A percentile compares a stretch with the other conserved stretches of the same genome.
phyloP scores from a whole-genome alignment of 768 basidiomycete genomes.

The Leccinum uliginosum region DNA sequence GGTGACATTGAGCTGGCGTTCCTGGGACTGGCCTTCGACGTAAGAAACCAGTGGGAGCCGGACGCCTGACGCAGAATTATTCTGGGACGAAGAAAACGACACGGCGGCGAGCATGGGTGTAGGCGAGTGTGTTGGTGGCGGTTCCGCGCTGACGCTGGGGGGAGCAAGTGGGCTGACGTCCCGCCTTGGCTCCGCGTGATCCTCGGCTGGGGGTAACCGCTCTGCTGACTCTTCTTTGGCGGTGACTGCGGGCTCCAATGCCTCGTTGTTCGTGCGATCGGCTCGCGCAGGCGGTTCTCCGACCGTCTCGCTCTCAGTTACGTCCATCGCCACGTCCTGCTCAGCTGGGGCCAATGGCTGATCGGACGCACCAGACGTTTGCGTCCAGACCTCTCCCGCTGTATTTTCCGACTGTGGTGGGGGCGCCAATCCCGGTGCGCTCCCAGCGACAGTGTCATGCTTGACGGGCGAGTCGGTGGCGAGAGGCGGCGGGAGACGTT shows the following conservation, averaged over 20 bases:
- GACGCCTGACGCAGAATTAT: background rate
- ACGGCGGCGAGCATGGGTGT: constrained; percentile 14
- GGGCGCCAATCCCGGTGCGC: background rate
- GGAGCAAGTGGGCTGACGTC: constrained; percentile 22
- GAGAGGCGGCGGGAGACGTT: background rate
- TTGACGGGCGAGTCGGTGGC: background rate
- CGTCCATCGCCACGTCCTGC: constrained; percentile 24
- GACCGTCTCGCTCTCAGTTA: constrained; percentile 14
- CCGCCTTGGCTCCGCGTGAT: constrained; percentile 14
- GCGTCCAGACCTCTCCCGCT: background rate
- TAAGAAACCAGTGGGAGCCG: constrained; percentile 22
- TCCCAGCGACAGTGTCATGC: background rate
- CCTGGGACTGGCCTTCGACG: constrained; percentile 25
- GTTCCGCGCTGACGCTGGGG: constrained; percentile 7
- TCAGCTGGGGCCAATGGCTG: constrained; percentile 19
- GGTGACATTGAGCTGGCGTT: constrained; percentile 53
- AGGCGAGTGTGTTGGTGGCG: constrained; percentile 8
- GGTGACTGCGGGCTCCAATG: background rate
- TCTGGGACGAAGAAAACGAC: constrained; percentile 5
- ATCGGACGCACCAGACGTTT: constrained; percentile 16
- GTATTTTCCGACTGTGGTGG: constrained; percentile 12
- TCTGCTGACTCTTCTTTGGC: constrained; percentile 7
- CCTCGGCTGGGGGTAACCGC: constrained; percentile 9
- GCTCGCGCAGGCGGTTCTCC: constrained; percentile 11
- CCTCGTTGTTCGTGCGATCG: constrained; percentile 6